Percentiles rank a stretch among this genome's conserved stretches.
Conservation (phyloP, 345 rosid genomes). For the Populus pruinosa region DNA sequence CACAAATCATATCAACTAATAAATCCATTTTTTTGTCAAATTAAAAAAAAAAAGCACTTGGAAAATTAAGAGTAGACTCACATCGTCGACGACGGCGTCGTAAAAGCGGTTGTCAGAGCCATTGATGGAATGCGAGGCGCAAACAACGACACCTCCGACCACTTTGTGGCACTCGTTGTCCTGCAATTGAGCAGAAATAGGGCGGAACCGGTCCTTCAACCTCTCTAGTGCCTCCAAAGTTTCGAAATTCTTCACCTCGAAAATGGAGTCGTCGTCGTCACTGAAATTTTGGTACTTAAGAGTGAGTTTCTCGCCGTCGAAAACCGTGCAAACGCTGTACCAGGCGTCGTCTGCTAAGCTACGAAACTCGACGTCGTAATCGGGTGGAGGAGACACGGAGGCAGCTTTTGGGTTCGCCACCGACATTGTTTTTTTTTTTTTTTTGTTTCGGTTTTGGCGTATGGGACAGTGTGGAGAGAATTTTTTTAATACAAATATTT, state of each 20-base stretch:
- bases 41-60: too few species aligned
- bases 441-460: too few species aligned
- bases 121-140: conserved; percentile 34
- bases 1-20: too few species aligned
- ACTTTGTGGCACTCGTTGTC: conserved; percentile 33
- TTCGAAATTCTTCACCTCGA: conserved; percentile 14
- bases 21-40: too few species aligned
- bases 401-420: neutral
- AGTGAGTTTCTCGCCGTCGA: conserved; percentile 22
- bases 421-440: neutral
- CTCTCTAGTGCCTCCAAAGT: conserved; percentile 17
- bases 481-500: too few species aligned
- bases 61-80: neutral
- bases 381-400: neutral
- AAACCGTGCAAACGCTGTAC: conserved; percentile 29
- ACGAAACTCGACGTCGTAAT: conserved; percentile 29
- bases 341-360: conserved; percentile 35
- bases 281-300: conserved; percentile 26
- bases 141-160: conserved; percentile 23
- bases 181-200: conserved; percentile 44
- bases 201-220: conserved; percentile 32
- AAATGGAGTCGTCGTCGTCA: conserved; percentile 16
- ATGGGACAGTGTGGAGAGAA: too few species aligned
- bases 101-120: conserved; percentile 31
- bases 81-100: conserved; percentile 46